Base-by-base conservation (phyloP, 768 basidiomycete genomes). In the Tubosaeta sp. region DNA sequence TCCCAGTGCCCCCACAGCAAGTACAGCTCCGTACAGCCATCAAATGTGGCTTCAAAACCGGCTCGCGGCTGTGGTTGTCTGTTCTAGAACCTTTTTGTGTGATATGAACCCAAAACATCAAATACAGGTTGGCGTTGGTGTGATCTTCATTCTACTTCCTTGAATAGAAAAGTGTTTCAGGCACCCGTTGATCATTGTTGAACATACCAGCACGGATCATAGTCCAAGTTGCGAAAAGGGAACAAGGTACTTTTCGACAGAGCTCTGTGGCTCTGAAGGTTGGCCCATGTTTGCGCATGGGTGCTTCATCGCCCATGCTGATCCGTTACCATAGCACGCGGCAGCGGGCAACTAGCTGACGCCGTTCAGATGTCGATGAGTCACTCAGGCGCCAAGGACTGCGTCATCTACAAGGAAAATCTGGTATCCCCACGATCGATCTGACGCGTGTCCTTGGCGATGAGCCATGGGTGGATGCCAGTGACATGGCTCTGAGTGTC, bases 1-100 rank as follows among this genome's bases (percentile, higher is more conserved):
- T 47, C 4, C 6, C 45, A 34, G 41, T 32, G 16, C 43, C 11
- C 6, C 3, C 46, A 58, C 55, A 61, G 51, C 59, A 51, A 12
- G n/a, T 16, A 64, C 56, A 58, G 61, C 55, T 8, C 6, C 7
- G 55, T 61, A 61, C 53, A 62, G 61, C 58, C 53, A 9, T n/a
- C n/a, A 14, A 27, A 21, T 46, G 14, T 38, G 39, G 38, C 49
- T 42, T 21, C 7, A 29, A 22, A 16, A 21, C 31, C 13, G 13
- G 30, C 46, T 10, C 29, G 10, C 18, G 25, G 45, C 53, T 30
- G 40, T 36, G 39, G 13, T 56, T 11, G n/a, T 36, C 16, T 11
- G 3, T 30, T 44, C 43, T 16, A 31, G 30, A 44, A 30, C 10
- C 6, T 16, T 25, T 27, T 19, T n/a, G 30, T 6, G 18, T 30